These are phyloP conservation scores for Cryptosporidium baileyi DNA, from an alignment of 169 alveolate genomes.

Conservation along the genomic window DNA sequence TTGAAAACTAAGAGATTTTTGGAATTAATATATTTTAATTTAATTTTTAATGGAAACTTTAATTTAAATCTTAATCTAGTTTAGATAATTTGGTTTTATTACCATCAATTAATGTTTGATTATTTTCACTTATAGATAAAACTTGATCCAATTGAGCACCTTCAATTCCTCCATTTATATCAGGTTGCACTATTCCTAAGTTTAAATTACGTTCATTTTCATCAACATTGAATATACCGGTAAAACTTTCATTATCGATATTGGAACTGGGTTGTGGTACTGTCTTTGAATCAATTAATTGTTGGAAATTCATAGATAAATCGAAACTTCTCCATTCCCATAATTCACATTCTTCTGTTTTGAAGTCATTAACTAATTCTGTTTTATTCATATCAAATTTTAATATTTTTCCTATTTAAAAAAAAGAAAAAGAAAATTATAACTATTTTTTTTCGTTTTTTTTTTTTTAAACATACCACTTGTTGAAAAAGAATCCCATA, in stretches of 20 bases:
- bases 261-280: constrained; percentile 1
- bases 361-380: constrained; percentile 34
- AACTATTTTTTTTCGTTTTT: too few species aligned
- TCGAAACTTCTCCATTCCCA: constrained; percentile 67
- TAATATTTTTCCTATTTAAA: constrained; percentile 20
- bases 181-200: too few species aligned
- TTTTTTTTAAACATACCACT: constrained; percentile 45
- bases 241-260: not conserved
- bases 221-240: not conserved
- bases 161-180: too few species aligned
- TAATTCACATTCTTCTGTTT: constrained; percentile 36
- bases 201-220: not conserved
- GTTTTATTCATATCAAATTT: not conserved
- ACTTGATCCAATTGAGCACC: too few species aligned
- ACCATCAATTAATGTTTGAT: too few species aligned
- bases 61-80: too few species aligned
- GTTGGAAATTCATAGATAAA: constrained; percentile 41
- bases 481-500: constrained; percentile 29
- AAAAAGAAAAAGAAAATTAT: not conserved
- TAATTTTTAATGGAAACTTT: too few species aligned
- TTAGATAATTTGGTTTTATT: too few species aligned
- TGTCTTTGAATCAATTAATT: constrained; percentile 45
- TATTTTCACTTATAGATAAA: too few species aligned
- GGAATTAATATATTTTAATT: too few species aligned
- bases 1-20: too few species aligned